These are phyloP conservation scores for Trapa bicornis DNA, from an alignment of 345 rosid species.

Conservation along the genomic window DNA sequence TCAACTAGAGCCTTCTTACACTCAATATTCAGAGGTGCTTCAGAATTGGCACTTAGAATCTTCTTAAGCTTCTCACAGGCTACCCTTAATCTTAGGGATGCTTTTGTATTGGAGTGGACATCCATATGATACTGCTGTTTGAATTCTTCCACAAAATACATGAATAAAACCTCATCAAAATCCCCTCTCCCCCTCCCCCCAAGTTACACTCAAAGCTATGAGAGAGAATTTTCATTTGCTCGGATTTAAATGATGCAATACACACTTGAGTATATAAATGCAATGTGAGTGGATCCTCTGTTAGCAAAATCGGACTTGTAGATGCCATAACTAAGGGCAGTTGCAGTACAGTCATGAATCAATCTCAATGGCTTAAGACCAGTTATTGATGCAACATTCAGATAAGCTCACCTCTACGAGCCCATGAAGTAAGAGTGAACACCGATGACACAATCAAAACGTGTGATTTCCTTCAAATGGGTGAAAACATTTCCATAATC, in stretches of 20 bases:
- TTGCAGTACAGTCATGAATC: too few species aligned
- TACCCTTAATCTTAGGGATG: conserved; percentile 36
- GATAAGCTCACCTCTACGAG: conserved; percentile 42
- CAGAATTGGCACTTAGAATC: conserved; percentile 51
- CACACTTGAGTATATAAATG: conserved; percentile 51
- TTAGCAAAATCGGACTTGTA: conserved; percentile 40
- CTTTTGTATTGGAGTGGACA: conserved; percentile 38
- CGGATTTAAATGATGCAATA: conserved; percentile 34
- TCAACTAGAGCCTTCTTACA: conserved; percentile 42
- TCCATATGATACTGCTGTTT: conserved; percentile 41
- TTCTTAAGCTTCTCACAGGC: conserved; percentile 53
- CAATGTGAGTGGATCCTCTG: conserved; percentile 32
- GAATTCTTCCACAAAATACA: conserved; percentile 42
- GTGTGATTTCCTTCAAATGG: conserved; percentile 38
- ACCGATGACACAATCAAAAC: conserved; percentile 42
- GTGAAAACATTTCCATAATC: conserved; percentile 44
- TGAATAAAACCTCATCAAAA: conserved; percentile 42
- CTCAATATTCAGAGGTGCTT: conserved; percentile 45
- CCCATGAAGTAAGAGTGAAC: conserved; percentile 48
- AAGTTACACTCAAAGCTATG: conserved; percentile 43
- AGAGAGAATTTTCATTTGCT: conserved; percentile 39
- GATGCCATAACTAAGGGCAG: conserved; percentile 24
- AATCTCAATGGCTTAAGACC: conserved; percentile 8
- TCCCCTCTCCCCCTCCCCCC: conserved; percentile 35
- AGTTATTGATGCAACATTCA: conserved; percentile 38